Base-by-base conservation (phyloP, 305 asterid genomes). In the Solanum hybrid region DNA sequence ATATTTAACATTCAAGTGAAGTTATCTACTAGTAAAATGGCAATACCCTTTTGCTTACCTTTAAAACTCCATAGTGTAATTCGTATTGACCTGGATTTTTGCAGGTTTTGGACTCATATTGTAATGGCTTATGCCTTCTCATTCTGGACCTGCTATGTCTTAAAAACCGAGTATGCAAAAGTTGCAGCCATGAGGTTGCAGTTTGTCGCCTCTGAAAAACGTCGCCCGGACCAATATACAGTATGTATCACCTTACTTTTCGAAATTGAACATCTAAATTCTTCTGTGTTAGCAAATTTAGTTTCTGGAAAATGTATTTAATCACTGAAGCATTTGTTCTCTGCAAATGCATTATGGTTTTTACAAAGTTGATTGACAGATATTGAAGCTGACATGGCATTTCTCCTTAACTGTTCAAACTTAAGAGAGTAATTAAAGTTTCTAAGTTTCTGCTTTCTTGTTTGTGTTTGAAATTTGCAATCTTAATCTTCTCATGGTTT, bases 191-290 rank as follows among this genome's bases (percentile, higher is more conserved):
- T 95, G 99, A 96, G 98, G 35, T 89, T 96, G 89, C 98, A 95
- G 92, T 97, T 96, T 91, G 94, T 96, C 80, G 98, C 98, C 60
- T 92, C 99, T 72, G 96, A 94, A 91, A 93, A 92, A 88, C 97
- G 99, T 6, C 98, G 99, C 8, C 97, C 99, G 4, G 99, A 97
- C 91, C 99, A 97, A 88, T 97, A 93, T 92, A 97, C 99, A 2
- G 99, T 97, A 92, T 90, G 96, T 71, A 26, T 31, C 87, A 19
- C 76, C 87, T 85, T 42, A 42, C 27, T 81, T 84, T 14, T 42
- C 8, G 72, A 42, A 81, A 81, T 81, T 81, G 87, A 42, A 81
- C 72, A 7, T 42, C 72, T 17, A 5, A 51, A 82, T 29, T 42
- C 37, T 27, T 42, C 72, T 8, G 19, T 11, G 11, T 45, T 29